Evolutionary conservation across 23 red algal species (phyloP).

Genomic region (Gracilaria gracilis): DNA sequence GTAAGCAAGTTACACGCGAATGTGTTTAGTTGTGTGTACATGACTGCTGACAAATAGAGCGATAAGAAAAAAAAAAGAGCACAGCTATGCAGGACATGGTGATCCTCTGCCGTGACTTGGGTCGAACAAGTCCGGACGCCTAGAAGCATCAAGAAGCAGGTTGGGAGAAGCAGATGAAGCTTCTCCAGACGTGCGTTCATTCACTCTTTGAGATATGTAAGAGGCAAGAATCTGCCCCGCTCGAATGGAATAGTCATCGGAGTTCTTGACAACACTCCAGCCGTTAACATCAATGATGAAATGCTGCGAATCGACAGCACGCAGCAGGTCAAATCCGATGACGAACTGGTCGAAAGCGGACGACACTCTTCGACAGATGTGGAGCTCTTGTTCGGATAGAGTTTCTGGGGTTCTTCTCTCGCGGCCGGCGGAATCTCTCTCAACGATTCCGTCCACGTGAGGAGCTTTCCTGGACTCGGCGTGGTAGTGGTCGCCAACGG

Average conservation of each 20-base stretch:
- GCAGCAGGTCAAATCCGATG: constrained; percentile 92
- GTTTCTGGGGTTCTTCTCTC: constrained; percentile 58
- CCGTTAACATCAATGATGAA: constrained; percentile 99
- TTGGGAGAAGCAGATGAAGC: neutral
- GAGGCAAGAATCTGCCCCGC: constrained; percentile 28
- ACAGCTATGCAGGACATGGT: constrained; percentile 21
- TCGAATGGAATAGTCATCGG: constrained; percentile 37
- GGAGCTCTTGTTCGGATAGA: constrained; percentile 69
- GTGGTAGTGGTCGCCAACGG: constrained; percentile 78
- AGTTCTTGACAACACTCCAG: constrained; percentile 93
- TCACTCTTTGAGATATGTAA: constrained; percentile 18
- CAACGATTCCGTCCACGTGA: constrained; percentile 86
- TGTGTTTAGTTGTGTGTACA: neutral
- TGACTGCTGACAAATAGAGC: neutral
- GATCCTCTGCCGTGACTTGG: neutral
- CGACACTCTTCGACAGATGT: constrained; percentile 56
- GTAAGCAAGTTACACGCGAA: neutral
- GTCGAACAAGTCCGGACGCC: neutral
- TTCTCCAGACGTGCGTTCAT: constrained; percentile 9
- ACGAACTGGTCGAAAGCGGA: constrained; percentile 91
- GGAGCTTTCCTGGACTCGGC: constrained; percentile 88
- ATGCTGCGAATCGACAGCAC: constrained; percentile 30
- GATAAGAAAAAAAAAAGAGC: neutral
- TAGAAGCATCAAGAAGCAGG: neutral
- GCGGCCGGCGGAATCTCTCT: constrained; percentile 64